Evolutionary conservation across 179 eudicot species (phyloP), one percentile per base, ranked within the genome.

Genomic region (Actinidia arguta): DNA sequence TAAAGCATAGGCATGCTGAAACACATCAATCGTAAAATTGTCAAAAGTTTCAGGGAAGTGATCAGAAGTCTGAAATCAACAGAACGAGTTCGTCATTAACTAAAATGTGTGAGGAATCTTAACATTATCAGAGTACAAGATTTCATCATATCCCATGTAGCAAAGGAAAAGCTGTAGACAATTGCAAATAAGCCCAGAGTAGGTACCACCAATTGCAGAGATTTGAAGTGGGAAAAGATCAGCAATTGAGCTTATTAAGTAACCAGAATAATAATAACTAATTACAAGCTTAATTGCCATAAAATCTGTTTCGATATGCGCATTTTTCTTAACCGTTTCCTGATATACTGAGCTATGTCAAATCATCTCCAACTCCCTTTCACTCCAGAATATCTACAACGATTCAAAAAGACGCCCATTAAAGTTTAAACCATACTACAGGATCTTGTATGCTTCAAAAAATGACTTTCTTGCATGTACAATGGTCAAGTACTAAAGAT

Each of bases 321-420:
- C 80, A 71, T 81, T 86, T 42, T 88, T 93, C 51, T 81, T 75
- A 75, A 86, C 24, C 10, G 98, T 91, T 86, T 89, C 92, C 76
- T 83, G 78, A 82, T 90, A 88, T 78, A 92, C 42, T 58, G 85
- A 85, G 88, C 97, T 93, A 78, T 68, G 85, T 64, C 52, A 80
- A 69, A 95, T 89, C 98, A 93, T 93, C 88, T 89, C 85, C 82
- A 95, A 78, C 82, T 95, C 97, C 71, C 80, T 82, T 18, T 85
- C 82, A 51, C 86, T 88, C 98, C 98, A 95, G 83, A 93, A 93
- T 83, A 92, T 82, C 97, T 93, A 78, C 73, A 83, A 82, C 8
- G 75, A 76, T 64, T 20, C 78, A 79, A 78, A 51, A 46, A 20
- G 39, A n/a, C 48, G 0, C 0, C 17, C 59, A 73, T 39, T n/a